A percentile compares a stretch with the other conserved stretches of the same genome.
Conservation (phyloP, 352 stramenopile species). For the Phytophthora hibernalis region DNA sequence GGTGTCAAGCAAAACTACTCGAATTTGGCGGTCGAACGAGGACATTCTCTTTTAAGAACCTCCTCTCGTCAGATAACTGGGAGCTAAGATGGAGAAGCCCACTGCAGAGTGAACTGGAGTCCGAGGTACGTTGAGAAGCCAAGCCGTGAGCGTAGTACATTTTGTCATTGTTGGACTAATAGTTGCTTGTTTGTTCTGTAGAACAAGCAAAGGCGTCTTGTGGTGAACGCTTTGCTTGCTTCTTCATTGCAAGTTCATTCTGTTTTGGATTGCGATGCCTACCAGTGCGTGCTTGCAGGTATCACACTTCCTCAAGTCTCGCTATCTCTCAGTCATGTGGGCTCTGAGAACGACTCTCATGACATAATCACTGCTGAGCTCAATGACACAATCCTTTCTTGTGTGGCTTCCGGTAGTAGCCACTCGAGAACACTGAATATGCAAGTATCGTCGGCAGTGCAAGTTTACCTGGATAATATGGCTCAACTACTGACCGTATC, state of each 20-base stretch:
- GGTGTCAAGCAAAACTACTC: constrained; percentile 50
- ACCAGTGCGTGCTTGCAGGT: constrained; percentile 46
- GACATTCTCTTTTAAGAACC: constrained; percentile 38
- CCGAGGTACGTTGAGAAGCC: constrained; percentile 43
- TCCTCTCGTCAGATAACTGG: constrained; percentile 71
- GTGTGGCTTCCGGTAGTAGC: constrained; percentile 34
- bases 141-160: background rate
- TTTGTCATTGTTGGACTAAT: constrained; percentile 3
- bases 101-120: constrained; percentile 60
- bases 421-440: constrained; percentile 37
- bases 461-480: constrained; percentile 79
- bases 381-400: constrained; percentile 48
- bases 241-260: constrained; percentile 75
- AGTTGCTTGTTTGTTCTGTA: constrained; percentile 33
- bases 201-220: constrained; percentile 70
- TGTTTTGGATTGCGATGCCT: constrained; percentile 44
- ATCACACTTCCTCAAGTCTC: constrained; percentile 43
- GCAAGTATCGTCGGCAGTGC: constrained; percentile 48
- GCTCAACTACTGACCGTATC: constrained; percentile 74
- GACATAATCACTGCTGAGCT: constrained; percentile 69
- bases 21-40: constrained; percentile 48
- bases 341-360: constrained; percentile 49
- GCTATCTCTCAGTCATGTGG: constrained; percentile 53
- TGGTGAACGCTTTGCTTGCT: constrained; percentile 72
- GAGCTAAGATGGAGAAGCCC: constrained; percentile 79